A percentile compares a stretch with the other conserved stretches of the same genome.
Conservation (phyloP, 1,284 basidiomycete species). For the Ustilago lituana region DNA sequence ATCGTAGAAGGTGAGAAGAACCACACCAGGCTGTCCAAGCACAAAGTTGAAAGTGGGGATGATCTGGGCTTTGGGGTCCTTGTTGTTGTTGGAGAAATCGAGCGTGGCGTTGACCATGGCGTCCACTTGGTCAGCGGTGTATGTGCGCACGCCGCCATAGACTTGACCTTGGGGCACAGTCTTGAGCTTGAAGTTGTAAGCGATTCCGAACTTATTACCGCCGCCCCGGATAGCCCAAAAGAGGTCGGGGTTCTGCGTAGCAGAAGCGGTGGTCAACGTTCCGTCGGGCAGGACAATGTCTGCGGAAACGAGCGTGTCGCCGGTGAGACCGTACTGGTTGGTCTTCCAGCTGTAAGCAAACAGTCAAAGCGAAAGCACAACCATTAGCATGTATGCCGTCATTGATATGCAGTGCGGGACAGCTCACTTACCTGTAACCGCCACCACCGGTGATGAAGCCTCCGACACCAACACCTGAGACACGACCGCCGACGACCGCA, state of each 20-base stretch:
- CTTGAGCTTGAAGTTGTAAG: conserved; percentile 50
- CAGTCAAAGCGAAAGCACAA: no score
- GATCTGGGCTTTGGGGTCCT: conserved; percentile 50
- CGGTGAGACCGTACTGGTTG: conserved; percentile 52
- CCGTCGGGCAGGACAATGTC: conserved; percentile 54
- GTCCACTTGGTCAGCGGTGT: conserved; percentile 46
- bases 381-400: no score
- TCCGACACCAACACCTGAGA: conserved; percentile 54
- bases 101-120: conserved; percentile 42
- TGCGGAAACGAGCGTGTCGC: conserved; percentile 42
- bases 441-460: conserved; percentile 55
- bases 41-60: conserved; percentile 53
- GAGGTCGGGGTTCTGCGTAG: conserved; percentile 44
- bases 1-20: conserved; percentile 53
- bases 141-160: conserved; percentile 49
- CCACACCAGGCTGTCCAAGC: conserved; percentile 36
- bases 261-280: conserved; percentile 38
- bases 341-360: conserved; percentile 34
- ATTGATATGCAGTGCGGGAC: no score
- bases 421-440: conserved; percentile 20
- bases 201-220: conserved; percentile 52
- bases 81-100: conserved; percentile 48
- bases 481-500: conserved; percentile 51
- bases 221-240: conserved; percentile 54
- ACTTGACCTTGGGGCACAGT: conserved; percentile 49